A percentile compares a stretch with the other conserved stretches of the same genome.
phyloP scores from a whole-genome alignment of 345 rosid genomes.

The Hibiscus mutabilis region DNA sequence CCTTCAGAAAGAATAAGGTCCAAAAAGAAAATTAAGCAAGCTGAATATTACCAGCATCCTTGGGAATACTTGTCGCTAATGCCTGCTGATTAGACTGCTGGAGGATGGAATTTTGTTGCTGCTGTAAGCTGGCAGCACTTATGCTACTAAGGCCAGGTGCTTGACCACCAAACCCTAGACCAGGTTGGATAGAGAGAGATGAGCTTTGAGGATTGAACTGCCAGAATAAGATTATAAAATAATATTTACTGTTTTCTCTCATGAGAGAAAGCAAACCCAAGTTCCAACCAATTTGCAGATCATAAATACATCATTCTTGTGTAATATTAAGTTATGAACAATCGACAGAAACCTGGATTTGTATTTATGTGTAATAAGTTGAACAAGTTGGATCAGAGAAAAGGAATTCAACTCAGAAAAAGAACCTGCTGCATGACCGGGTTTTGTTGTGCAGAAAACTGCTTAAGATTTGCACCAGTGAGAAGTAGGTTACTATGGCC shows the following conservation, averaged over 20 bases:
- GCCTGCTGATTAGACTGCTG: slow-evolving; percentile 68
- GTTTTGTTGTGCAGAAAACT: slow-evolving; percentile 80
- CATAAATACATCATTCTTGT: neutral
- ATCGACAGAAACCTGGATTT: neutral
- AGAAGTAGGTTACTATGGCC: slow-evolving; percentile 67
- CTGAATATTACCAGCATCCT: slow-evolving; percentile 45
- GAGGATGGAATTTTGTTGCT: slow-evolving; percentile 49
- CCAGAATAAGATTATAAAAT: neutral
- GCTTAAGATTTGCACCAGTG: slow-evolving; percentile 75
- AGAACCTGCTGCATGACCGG: slow-evolving; percentile 76
- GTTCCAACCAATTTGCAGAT: neutral
- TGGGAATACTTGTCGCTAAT: slow-evolving; percentile 35
- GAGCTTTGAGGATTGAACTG: slow-evolving; percentile 68
- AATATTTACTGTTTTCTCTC: neutral
- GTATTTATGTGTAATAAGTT: neutral
- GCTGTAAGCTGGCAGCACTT: slow-evolving; percentile 56
- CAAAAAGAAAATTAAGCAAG: slow-evolving; percentile 1
- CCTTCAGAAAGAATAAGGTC: neutral
- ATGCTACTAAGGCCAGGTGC: slow-evolving; percentile 46
- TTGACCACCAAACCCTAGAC: slow-evolving; percentile 73
- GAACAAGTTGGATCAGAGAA: slow-evolving; percentile 4
- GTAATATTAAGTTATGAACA: neutral
- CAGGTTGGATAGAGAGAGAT: slow-evolving; percentile 57
- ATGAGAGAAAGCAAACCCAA: neutral
- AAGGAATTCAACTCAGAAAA: neutral